Percentiles rank a stretch among this genome's conserved stretches.
Conservation (phyloP, 1,284 basidiomycete genomes). For the Agaricales sp. region DNA sequence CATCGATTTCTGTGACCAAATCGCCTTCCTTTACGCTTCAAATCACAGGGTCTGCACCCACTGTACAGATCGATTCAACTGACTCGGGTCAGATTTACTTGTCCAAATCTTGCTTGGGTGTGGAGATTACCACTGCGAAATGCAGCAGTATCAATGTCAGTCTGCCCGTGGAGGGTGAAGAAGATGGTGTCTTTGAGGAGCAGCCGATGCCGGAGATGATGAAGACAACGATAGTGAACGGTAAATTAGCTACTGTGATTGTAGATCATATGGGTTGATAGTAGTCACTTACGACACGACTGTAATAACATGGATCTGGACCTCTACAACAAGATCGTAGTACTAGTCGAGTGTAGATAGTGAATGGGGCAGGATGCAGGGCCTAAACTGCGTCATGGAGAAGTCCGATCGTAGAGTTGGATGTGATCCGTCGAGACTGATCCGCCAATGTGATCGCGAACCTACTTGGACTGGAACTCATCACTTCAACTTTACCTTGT, state of each 20-base stretch:
- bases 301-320: neutral
- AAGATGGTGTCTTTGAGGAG: conserved; percentile 89
- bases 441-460: no score
- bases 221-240: conserved; percentile 72
- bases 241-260: conserved; percentile 81
- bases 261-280: conserved; percentile 79
- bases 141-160: conserved; percentile 92
- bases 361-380: no score
- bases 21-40: conserved; percentile 93
- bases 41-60: conserved; percentile 84
- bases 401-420: no score
- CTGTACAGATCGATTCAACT: conserved; percentile 88
- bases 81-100: conserved; percentile 96
- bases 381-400: no score
- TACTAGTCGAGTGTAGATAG: no score
- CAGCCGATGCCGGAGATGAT: conserved; percentile 94
- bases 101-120: conserved; percentile 68
- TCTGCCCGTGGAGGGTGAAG: conserved; percentile 79
- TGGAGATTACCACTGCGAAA: conserved; percentile 93
- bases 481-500: no score
- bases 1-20: conserved; percentile 79
- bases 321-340: no score
- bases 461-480: no score
- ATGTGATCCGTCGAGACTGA: no score
- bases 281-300: neutral